Conservation (phyloP, 495 filamentous ascomycete species). For the Clavariopsis aquatica region DNA sequence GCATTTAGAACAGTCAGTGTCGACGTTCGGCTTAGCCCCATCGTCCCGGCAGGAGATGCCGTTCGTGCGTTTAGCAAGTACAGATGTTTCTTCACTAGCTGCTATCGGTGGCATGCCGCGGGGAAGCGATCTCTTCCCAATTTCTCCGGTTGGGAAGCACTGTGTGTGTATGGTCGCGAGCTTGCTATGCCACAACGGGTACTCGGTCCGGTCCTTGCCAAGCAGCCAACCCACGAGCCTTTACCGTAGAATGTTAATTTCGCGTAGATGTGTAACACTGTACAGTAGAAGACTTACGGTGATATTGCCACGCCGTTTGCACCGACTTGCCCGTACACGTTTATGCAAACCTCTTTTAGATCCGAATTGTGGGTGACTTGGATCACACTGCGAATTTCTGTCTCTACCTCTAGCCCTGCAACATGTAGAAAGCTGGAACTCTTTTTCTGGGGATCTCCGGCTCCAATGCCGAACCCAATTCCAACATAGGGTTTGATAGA, state of each 20-base stretch:
- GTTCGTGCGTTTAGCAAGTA: neutral
- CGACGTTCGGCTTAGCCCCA: neutral
- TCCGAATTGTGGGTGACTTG: neutral
- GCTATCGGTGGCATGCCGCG: neutral
- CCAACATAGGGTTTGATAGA: constrained; percentile 11
- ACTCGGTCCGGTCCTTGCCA: constrained; percentile 5
- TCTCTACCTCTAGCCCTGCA: constrained; percentile 4
- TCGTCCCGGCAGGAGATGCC: constrained; percentile 9
- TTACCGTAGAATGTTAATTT: neutral
- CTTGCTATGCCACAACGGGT: constrained; percentile 4
- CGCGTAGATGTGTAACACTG: neutral
- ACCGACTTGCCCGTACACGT: constrained; percentile 4
- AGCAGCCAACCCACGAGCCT: constrained; percentile 2
- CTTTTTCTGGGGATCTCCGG: neutral
- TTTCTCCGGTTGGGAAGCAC: constrained; percentile 10
- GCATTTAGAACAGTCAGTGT: constrained; percentile 8
- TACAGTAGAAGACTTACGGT: neutral
- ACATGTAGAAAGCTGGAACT: neutral
- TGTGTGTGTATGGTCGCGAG: neutral
- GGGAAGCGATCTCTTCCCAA: constrained; percentile 1
- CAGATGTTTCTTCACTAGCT: neutral
- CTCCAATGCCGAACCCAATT: constrained; percentile 3
- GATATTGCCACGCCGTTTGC: constrained; percentile 6
- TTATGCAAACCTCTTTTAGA: constrained; percentile 7
- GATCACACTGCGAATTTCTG: constrained; percentile 3